A percentile compares a stretch with the other conserved stretches of the same genome.
These are phyloP conservation scores for Strigomonas oncopelti DNA, from an alignment of 208 protist species.

Conservation along the genomic window DNA sequence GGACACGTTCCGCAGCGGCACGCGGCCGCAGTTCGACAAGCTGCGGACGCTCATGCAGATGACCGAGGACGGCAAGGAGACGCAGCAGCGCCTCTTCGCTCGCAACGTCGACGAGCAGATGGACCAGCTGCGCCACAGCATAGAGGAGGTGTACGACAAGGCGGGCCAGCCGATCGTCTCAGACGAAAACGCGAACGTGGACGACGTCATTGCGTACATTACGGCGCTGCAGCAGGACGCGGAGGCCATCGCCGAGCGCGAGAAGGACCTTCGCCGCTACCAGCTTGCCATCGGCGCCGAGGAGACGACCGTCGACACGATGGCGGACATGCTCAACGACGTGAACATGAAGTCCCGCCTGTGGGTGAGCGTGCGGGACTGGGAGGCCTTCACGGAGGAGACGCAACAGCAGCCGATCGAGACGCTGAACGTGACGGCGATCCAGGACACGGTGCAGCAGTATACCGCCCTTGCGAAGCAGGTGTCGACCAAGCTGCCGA, in stretches of 20 bases:
- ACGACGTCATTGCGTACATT: constrained; percentile 83
- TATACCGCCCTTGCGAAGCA: constrained; percentile 88
- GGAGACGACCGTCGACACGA: constrained; percentile 87
- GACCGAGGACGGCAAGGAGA: constrained; percentile 85
- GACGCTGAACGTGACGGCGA: constrained; percentile 54
- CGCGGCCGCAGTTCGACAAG: constrained; percentile 90
- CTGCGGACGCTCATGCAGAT: constrained; percentile 85
- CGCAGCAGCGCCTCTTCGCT: constrained; percentile 88
- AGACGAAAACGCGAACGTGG: constrained; percentile 74
- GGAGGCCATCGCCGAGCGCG: constrained; percentile 75
- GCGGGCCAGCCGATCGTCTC: constrained; percentile 86
- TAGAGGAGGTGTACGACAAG: constrained; percentile 85
- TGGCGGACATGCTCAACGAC: constrained; percentile 89
- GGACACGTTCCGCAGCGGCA: constrained; percentile 90
- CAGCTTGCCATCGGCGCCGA: constrained; percentile 88
- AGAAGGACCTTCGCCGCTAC: constrained; percentile 85
- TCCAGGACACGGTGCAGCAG: constrained; percentile 85
- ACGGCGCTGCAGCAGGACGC: constrained; percentile 71
- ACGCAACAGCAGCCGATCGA: constrained; percentile 64
- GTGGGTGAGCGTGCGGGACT: constrained; percentile 86
- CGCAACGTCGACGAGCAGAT: constrained; percentile 92
- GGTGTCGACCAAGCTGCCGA: constrained; percentile 77
- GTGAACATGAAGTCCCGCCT: constrained; percentile 86
- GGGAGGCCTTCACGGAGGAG: constrained; percentile 72
- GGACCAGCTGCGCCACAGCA: constrained; percentile 80